phyloP scores from a whole-genome alignment of 2,329 filamentous ascomycete genomes.

The Bipolaris oryzae region DNA sequence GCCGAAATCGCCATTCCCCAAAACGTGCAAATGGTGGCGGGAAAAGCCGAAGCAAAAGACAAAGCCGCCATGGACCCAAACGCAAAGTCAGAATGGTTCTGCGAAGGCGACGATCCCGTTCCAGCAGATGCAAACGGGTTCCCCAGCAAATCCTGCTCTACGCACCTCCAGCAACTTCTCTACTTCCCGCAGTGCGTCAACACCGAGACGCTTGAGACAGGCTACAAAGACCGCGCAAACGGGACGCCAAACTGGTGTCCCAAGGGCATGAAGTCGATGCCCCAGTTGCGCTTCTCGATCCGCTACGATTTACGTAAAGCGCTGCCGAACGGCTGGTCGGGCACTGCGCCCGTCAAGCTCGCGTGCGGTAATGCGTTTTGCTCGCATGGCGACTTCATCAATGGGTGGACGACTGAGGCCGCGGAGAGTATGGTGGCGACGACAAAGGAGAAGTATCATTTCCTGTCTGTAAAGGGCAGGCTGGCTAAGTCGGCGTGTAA shows the following conservation, averaged over 20 bases:
- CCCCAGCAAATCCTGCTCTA: constrained; percentile 48
- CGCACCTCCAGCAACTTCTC: constrained; percentile 54
- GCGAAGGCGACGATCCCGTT: constrained; percentile 28
- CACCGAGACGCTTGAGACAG: constrained; percentile 40
- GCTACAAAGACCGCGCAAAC: constrained; percentile 42
- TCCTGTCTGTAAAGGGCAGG: constrained; percentile 44
- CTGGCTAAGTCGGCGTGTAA: constrained; percentile 45
- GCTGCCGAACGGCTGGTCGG: constrained; percentile 54
- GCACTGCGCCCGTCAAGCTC: constrained; percentile 53
- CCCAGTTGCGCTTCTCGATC: constrained; percentile 56
- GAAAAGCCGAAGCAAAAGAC: constrained; percentile 46
- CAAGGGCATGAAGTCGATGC: constrained; percentile 53
- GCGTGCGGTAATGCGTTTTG: constrained; percentile 51
- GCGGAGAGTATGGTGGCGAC: constrained; percentile 52
- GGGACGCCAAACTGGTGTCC: constrained; percentile 50
- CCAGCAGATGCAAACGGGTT: constrained; percentile 37
- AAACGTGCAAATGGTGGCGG: constrained; percentile 52
- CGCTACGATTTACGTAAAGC: constrained; percentile 55
- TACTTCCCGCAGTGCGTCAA: constrained; percentile 56
- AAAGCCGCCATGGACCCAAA: constrained; percentile 26
- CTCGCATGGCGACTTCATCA: constrained; percentile 58
- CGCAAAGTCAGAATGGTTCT: constrained; percentile 37
- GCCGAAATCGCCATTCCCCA: constrained; percentile 56
- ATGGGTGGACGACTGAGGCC: constrained; percentile 53
- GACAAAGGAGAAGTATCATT: constrained; percentile 46